Evolutionary conservation across 2,329 filamentous ascomycete genomes (phyloP).

Genomic region (Aspergillus sp.): DNA sequence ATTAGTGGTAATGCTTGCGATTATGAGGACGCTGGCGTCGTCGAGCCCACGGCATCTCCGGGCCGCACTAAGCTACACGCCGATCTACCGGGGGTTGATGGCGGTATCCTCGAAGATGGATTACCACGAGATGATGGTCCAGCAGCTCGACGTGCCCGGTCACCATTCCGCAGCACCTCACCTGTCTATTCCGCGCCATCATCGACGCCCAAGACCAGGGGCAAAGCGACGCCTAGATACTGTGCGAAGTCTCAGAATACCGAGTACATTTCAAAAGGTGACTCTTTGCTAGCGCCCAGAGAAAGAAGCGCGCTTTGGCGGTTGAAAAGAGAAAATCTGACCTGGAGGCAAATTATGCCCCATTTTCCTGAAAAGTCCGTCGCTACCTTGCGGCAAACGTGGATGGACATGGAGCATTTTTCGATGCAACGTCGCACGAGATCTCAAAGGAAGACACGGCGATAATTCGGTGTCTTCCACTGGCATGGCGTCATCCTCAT

Average conservation of each 20-base stretch:
- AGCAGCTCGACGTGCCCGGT: conserved; percentile 5
- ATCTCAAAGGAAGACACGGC: not conserved
- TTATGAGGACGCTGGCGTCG: no score
- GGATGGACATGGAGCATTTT: conserved; percentile 7
- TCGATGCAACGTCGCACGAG: not conserved
- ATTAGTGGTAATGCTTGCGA: no score
- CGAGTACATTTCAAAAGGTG: conserved; percentile 2
- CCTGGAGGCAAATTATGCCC: conserved; percentile 8
- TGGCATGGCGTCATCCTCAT: not conserved
- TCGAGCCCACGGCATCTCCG: no score
- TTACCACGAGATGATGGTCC: not conserved
- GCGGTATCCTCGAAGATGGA: not conserved
- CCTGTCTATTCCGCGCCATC: conserved; percentile 2
- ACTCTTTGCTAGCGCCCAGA: conserved; percentile 5
- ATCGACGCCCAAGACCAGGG: conserved; percentile 7
- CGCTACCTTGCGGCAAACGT: conserved; percentile 5
- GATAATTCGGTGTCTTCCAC: conserved; percentile 5
- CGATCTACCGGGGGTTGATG: not conserved
- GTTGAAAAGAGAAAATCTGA: conserved; percentile 11
- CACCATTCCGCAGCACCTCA: conserved; percentile 2
- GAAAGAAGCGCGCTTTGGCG: conserved; percentile 3
- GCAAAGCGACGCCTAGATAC: conserved; percentile 7
- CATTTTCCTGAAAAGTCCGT: conserved; percentile 8
- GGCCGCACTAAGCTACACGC: no score
- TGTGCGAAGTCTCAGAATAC: conserved; percentile 7